A percentile compares a stretch with the other conserved stretches of the same genome.
Conservation (phyloP, 2,329 filamentous ascomycete genomes). For the Paraphoma sp. region DNA sequence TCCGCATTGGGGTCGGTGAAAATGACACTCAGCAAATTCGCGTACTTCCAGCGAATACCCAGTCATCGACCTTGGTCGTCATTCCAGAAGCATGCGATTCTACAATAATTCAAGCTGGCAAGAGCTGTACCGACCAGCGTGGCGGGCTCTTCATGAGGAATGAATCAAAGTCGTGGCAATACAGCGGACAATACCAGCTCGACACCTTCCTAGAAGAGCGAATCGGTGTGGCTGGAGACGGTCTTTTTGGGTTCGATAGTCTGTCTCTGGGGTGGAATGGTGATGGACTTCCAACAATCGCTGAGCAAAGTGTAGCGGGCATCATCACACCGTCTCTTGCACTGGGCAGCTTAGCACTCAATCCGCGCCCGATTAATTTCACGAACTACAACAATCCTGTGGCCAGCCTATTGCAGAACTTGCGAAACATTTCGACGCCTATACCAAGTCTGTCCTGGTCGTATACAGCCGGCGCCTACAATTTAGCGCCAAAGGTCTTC, state of each 20-base stretch:
- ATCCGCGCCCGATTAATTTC: slow-evolving; percentile 48
- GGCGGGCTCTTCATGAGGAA: slow-evolving; percentile 41
- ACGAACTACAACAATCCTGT: slow-evolving; percentile 42
- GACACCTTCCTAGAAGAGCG: slow-evolving; percentile 31
- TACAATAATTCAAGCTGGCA: slow-evolving; percentile 24
- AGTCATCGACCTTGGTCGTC: slow-evolving; percentile 45
- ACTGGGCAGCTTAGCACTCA: slow-evolving; percentile 48
- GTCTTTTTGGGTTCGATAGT: slow-evolving; percentile 45
- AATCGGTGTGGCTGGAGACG: slow-evolving; percentile 39
- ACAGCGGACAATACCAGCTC: slow-evolving; percentile 41
- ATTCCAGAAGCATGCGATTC: slow-evolving; percentile 44
- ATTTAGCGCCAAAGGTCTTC: slow-evolving; percentile 31
- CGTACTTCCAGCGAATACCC: slow-evolving; percentile 39
- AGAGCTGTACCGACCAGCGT: slow-evolving; percentile 36
- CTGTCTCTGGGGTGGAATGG: slow-evolving; percentile 38
- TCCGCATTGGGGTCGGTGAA: slow-evolving; percentile 37
- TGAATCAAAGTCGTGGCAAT: slow-evolving; percentile 40
- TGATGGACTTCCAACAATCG: slow-evolving; percentile 28
- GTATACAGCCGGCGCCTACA: slow-evolving; percentile 51
- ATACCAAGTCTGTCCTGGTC: slow-evolving; percentile 49
- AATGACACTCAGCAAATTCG: slow-evolving; percentile 34
- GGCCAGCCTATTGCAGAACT: slow-evolving; percentile 36
- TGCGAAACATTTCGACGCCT: slow-evolving; percentile 32
- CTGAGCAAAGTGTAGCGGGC: slow-evolving; percentile 46
- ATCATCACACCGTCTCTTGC: slow-evolving; percentile 46